phyloP scores from a whole-genome alignment of 2,329 filamentous ascomycete genomes.

The Pseudogymnoascus pannorum region DNA sequence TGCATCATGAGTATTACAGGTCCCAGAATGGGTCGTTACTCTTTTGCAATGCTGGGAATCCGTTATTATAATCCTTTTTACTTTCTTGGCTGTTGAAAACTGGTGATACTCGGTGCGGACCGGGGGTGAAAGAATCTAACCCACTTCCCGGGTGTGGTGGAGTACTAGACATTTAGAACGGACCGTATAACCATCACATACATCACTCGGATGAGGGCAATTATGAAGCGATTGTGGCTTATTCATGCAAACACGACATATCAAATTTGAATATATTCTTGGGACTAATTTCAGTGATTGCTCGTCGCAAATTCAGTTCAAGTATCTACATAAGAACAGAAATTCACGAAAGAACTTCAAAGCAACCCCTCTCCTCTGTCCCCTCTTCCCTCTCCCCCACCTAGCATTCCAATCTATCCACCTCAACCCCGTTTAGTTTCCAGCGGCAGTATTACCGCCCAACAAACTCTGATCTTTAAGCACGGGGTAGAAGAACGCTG shows the following conservation, averaged over 20 bases:
- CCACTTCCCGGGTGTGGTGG: too few species aligned
- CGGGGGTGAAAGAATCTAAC: too few species aligned
- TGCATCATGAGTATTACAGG: not conserved
- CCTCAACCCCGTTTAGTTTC: conserved; percentile 16
- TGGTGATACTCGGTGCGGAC: not conserved
- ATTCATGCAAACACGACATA: not conserved
- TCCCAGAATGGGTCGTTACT: not conserved
- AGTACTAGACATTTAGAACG: not conserved
- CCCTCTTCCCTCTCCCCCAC: not conserved
- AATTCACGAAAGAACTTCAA: not conserved
- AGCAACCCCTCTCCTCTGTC: not conserved
- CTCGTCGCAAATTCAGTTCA: not conserved
- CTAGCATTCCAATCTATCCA: not conserved
- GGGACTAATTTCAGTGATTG: not conserved
- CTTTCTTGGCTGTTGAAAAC: not conserved
- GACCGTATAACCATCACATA: not conserved
- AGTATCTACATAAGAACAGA: not conserved
- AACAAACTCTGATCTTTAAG: conserved; percentile 38
- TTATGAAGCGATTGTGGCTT: not conserved
- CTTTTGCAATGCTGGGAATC: not conserved
- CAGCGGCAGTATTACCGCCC: conserved; percentile 25
- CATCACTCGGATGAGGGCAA: too few species aligned
- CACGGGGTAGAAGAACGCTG: conserved; percentile 59
- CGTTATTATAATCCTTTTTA: not conserved
- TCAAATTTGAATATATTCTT: not conserved